phyloP scores from a whole-genome alignment of 116 monocot genomes.

The Thalassia testudinum region DNA sequence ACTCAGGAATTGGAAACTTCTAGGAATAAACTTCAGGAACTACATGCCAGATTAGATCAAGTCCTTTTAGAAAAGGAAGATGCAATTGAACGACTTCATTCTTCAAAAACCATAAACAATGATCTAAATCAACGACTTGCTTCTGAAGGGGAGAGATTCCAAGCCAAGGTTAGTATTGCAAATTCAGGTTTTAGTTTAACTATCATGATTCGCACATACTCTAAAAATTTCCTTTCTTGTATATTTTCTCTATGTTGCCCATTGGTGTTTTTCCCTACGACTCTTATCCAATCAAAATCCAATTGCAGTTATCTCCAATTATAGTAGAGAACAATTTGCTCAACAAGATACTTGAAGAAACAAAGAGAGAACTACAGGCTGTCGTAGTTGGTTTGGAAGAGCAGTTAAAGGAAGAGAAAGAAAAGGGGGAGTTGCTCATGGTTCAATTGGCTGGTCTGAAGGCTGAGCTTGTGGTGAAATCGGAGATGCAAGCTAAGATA shows the following conservation, averaged over 20 bases:
- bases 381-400: slow-evolving; percentile 37
- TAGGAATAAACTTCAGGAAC: slow-evolving; percentile 40
- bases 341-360: slow-evolving; percentile 31
- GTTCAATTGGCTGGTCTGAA: slow-evolving; percentile 27
- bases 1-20: slow-evolving; percentile 38
- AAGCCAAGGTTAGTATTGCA: slow-evolving; percentile 52
- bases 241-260: neutral
- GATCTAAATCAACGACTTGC: slow-evolving; percentile 35
- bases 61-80: slow-evolving; percentile 44
- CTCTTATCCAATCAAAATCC: too few relatives aligned
- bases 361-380: slow-evolving; percentile 48
- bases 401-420: slow-evolving; percentile 23
- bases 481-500: slow-evolving; percentile 25
- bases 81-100: slow-evolving; percentile 19
- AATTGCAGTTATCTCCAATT: slow-evolving; percentile 49
- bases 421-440: slow-evolving; percentile 28
- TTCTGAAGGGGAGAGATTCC: slow-evolving; percentile 38
- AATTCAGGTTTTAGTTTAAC: neutral
- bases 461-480: slow-evolving; percentile 34
- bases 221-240: too few relatives aligned
- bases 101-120: slow-evolving; percentile 31
- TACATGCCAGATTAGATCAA: slow-evolving; percentile 23
- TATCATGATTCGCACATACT: too few relatives aligned
- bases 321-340: slow-evolving; percentile 54
- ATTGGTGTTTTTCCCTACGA: neutral